Evolutionary conservation across 2,329 filamentous ascomycete genomes (phyloP).

Genomic region (Colletotrichum sp.): DNA sequence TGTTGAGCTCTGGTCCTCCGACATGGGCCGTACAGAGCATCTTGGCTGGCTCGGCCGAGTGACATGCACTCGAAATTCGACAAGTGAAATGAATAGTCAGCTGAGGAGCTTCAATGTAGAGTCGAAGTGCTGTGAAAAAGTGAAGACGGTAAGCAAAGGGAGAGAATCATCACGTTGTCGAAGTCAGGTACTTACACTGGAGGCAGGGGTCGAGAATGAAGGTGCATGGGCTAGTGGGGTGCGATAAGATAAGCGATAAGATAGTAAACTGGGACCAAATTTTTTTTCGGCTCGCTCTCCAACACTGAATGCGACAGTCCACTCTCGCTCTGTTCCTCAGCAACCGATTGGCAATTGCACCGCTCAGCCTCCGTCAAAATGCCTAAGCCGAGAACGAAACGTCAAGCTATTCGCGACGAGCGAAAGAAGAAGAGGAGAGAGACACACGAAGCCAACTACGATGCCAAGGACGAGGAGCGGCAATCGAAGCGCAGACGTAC

Average conservation of each 20-base stretch:
- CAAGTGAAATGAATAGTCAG: not conserved
- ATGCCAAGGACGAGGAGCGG: slow-evolving; percentile 19
- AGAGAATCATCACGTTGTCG: not conserved
- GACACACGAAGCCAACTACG: slow-evolving; percentile 20
- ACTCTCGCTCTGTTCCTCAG: not conserved
- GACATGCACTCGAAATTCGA: not conserved
- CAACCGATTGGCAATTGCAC: not conserved
- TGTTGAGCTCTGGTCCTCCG: not conserved
- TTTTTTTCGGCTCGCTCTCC: not conserved
- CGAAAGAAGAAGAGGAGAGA: slow-evolving; percentile 44
- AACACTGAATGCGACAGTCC: not conserved
- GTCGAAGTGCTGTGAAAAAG: not conserved
- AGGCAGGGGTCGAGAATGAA: not conserved
- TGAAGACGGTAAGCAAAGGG: not conserved
- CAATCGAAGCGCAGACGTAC: slow-evolving; percentile 24
- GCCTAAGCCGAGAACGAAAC: slow-evolving; percentile 50
- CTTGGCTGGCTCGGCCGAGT: not conserved
- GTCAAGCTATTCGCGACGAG: slow-evolving; percentile 42
- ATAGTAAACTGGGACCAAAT: slow-evolving; percentile 10
- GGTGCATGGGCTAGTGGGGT: not conserved
- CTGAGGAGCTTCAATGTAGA: not conserved
- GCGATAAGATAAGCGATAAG: slow-evolving; percentile 27
- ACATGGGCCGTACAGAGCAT: not conserved
- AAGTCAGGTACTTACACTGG: not conserved
- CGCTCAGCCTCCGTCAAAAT: slow-evolving; percentile 30